Conservation (phyloP, 257 asterid species). For the Petrea volubilis region DNA sequence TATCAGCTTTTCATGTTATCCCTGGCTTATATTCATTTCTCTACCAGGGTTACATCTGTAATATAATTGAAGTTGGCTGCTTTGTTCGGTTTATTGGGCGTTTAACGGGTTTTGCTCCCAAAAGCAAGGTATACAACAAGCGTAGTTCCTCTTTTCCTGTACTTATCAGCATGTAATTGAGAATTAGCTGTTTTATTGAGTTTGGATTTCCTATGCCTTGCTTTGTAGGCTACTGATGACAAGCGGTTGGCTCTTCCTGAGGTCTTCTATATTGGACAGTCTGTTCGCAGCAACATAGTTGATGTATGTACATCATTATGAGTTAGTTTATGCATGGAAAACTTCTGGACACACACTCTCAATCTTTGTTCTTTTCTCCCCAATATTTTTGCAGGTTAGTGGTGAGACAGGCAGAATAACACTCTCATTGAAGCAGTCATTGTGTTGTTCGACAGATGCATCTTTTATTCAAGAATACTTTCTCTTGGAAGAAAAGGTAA, state of each 20-base stretch:
- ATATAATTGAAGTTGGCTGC: slow-evolving; percentile 89
- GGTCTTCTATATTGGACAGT: slow-evolving; percentile 80
- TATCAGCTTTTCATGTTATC: slow-evolving; percentile 8
- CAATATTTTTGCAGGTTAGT: slow-evolving; percentile 58
- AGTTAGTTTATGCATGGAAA: slow-evolving; percentile 10
- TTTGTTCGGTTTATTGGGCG: slow-evolving; percentile 93
- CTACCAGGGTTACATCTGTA: slow-evolving; percentile 91
- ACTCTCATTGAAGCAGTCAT: slow-evolving; percentile 83
- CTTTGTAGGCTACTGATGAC: slow-evolving; percentile 81
- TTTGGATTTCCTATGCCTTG: slow-evolving; percentile 23
- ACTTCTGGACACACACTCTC: slow-evolving; percentile 10
- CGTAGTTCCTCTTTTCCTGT: neutral
- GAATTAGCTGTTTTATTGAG: neutral
- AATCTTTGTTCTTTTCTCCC: slow-evolving; percentile 8
- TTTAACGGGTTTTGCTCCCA: slow-evolving; percentile 97
- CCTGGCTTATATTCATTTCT: slow-evolving; percentile 27
- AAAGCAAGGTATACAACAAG: slow-evolving; percentile 61
- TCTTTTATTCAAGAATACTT: slow-evolving; percentile 90
- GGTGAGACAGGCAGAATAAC: slow-evolving; percentile 78
- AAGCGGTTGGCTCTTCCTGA: slow-evolving; percentile 63
- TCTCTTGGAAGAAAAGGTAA: slow-evolving; percentile 86
- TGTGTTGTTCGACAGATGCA: slow-evolving; percentile 78
- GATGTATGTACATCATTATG: slow-evolving; percentile 54
- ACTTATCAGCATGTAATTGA: neutral
- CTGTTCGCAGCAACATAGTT: slow-evolving; percentile 79